Evolutionary conservation across 2,329 filamentous ascomycete genomes (phyloP).

Genomic region (Phoma sp.): DNA sequence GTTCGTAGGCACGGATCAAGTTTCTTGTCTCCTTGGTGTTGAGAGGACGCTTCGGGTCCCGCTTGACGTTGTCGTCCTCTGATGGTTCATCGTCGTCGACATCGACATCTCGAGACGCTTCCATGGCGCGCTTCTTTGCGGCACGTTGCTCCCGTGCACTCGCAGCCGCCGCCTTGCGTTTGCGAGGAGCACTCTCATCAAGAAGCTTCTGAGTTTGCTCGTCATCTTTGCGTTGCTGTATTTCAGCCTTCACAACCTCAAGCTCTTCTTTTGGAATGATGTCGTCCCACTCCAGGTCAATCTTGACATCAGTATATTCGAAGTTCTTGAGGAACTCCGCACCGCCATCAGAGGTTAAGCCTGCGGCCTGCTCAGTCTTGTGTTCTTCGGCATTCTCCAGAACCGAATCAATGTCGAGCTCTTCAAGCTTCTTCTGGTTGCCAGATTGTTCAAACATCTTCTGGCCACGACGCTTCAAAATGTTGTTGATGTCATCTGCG

Average conservation of each 20-base stretch:
- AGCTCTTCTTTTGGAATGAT: slow-evolving; percentile 96
- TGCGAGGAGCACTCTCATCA: slow-evolving; percentile 84
- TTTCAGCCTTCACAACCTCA: slow-evolving; percentile 86
- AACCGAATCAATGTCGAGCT: slow-evolving; percentile 96
- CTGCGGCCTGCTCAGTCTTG: slow-evolving; percentile 93
- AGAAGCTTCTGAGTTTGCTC: slow-evolving; percentile 82
- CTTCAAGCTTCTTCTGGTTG: slow-evolving; percentile 95
- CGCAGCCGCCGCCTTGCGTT: slow-evolving; percentile 68
- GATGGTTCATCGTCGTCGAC: slow-evolving; percentile 64
- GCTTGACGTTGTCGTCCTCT: slow-evolving; percentile 60
- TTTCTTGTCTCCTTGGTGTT: slow-evolving; percentile 93
- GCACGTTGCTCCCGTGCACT: slow-evolving; percentile 70
- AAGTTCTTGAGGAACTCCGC: slow-evolving; percentile 91
- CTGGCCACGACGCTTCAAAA: slow-evolving; percentile 96
- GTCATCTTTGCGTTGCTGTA: slow-evolving; percentile 83
- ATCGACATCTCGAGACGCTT: slow-evolving; percentile 68
- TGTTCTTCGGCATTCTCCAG: slow-evolving; percentile 97
- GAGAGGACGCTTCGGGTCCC: slow-evolving; percentile 87
- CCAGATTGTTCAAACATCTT: slow-evolving; percentile 98
- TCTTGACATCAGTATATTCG: slow-evolving; percentile 97
- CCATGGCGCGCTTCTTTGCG: slow-evolving; percentile 72
- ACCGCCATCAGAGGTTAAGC: slow-evolving; percentile 93
- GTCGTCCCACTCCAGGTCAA: slow-evolving; percentile 95
- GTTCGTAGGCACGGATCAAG: slow-evolving; percentile 87
- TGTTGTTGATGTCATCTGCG: slow-evolving; percentile 93